Evolutionary conservation across 805 yeast species (phyloP).

Genomic region (Huiozyma naganishii): DNA sequence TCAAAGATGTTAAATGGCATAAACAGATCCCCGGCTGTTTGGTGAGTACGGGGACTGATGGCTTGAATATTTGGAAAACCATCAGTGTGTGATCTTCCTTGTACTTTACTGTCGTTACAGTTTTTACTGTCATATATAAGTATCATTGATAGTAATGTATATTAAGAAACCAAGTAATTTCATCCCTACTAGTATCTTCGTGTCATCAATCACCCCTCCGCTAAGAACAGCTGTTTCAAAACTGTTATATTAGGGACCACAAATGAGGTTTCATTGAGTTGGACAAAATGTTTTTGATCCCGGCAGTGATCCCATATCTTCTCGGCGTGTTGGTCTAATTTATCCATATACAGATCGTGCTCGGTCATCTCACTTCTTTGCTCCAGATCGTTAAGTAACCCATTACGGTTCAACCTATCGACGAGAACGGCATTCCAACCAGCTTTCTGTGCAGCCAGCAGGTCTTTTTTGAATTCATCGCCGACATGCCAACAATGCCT

Average conservation of each 20-base stretch:
- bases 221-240: slow-evolving; percentile 8
- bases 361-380: slow-evolving; percentile 8
- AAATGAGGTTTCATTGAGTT: slow-evolving; percentile 10
- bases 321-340: slow-evolving; percentile 17
- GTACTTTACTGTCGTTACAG: no score
- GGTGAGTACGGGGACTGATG: slow-evolving; percentile 92
- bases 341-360: slow-evolving; percentile 17
- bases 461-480: slow-evolving; percentile 47
- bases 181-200: neutral
- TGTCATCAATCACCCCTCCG: neutral
- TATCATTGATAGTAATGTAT: no score
- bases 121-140: no score
- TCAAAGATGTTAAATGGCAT: slow-evolving; percentile 97
- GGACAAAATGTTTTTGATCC: slow-evolving; percentile 11
- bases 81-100: slow-evolving; percentile 57
- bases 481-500: slow-evolving; percentile 53
- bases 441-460: slow-evolving; percentile 38
- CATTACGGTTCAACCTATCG: slow-evolving; percentile 34
- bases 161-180: neutral
- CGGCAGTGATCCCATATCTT: slow-evolving; percentile 13
- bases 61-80: slow-evolving; percentile 91
- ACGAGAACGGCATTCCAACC: slow-evolving; percentile 55
- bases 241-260: slow-evolving; percentile 19
- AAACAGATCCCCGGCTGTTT: slow-evolving; percentile 92
- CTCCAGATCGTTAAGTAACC: slow-evolving; percentile 10